Conservation (phyloP, 129 eudicot species). For the Artemisia argyi region DNA sequence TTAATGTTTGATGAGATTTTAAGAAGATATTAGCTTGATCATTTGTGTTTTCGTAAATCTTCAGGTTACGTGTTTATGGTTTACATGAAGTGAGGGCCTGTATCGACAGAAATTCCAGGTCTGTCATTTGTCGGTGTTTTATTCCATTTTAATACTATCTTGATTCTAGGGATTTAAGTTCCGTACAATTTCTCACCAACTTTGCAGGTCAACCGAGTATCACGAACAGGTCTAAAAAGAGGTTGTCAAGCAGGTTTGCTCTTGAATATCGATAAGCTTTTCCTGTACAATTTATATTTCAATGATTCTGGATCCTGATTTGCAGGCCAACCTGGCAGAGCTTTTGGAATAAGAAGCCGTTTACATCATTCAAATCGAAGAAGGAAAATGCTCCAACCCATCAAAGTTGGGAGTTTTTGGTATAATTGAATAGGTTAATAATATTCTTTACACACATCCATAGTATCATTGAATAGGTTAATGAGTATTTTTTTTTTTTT, state of each 20-base stretch:
- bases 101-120: conserved; percentile 90
- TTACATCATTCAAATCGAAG: no score
- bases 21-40: conserved; percentile 12
- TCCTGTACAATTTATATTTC: background rate
- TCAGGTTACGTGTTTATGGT: conserved; percentile 62
- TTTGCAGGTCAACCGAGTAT: conserved; percentile 65
- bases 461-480: no score
- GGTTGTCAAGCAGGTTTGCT: conserved; percentile 80
- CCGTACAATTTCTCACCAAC: conserved; percentile 80
- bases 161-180: conserved; percentile 44
- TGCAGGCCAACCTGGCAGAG: no score
- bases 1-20: background rate
- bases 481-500: no score
- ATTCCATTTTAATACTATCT: background rate
- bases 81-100: conserved; percentile 65
- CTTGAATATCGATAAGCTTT: background rate
- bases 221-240: conserved; percentile 85
- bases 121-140: background rate
- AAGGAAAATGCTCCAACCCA: no score
- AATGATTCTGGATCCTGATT: no score
- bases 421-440: no score
- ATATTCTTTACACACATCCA: no score
- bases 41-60: conserved; percentile 9
- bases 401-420: no score
- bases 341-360: no score